Percentiles rank a stretch among this genome's conserved stretches.
Conservation (phyloP, 352 stramenopile genomes). For the Blastocystis hominis region DNA sequence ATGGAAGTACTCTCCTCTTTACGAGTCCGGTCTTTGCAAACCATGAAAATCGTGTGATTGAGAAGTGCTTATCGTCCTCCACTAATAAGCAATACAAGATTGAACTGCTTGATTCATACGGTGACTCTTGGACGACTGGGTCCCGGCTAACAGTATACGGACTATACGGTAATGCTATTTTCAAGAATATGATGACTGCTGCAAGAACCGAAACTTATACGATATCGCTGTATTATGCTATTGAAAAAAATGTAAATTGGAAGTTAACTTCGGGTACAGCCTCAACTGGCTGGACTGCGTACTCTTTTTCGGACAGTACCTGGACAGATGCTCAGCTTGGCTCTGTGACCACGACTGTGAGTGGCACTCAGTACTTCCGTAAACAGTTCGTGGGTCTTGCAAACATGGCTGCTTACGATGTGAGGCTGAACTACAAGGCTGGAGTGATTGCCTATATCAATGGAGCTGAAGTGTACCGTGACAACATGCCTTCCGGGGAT, state of each 20-base stretch:
- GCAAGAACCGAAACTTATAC: background rate
- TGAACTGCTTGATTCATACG: background rate
- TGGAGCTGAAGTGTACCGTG: constrained; percentile 14
- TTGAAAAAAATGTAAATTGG: background rate
- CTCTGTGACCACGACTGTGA: background rate
- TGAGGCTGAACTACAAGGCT: background rate
- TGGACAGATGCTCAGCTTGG: background rate
- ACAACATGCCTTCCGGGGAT: background rate
- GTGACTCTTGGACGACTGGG: background rate
- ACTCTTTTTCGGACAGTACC: background rate
- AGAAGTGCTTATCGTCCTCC: background rate
- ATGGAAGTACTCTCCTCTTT: background rate
- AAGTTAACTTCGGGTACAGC: background rate
- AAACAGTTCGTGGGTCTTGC: background rate
- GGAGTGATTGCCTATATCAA: constrained; percentile 38
- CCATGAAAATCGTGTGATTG: background rate
- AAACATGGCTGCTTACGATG: constrained; percentile 18
- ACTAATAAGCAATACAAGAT: background rate
- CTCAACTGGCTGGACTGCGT: background rate
- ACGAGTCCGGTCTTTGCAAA: background rate
- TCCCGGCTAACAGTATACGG: background rate
- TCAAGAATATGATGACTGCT: background rate
- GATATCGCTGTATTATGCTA: constrained; percentile 13
- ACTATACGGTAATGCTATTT: background rate
- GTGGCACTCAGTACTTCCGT: constrained; percentile 47